A percentile compares a stretch with the other conserved stretches of the same genome.
Conservation (phyloP, 805 yeast species). For the Jamesozyma gamospora region DNA sequence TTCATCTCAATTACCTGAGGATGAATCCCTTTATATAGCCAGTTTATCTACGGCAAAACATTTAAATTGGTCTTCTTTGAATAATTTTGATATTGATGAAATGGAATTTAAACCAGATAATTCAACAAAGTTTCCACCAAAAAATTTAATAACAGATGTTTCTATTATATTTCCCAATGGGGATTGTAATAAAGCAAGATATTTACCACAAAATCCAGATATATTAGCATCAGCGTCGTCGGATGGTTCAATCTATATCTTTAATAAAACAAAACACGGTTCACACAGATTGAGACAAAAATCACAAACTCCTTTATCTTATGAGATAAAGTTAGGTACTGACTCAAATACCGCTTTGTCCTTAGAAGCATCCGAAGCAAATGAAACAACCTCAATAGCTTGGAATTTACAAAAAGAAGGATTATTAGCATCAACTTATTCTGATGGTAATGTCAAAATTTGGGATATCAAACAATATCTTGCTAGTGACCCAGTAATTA, state of each 20-base stretch:
- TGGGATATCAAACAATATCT: slow-evolving; percentile 53
- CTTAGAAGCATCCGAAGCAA: slow-evolving; percentile 10
- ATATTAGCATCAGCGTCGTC: slow-evolving; percentile 63
- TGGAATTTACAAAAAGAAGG: slow-evolving; percentile 69
- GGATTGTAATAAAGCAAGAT: slow-evolving; percentile 62
- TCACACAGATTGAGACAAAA: slow-evolving; percentile 31
- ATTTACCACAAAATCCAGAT: slow-evolving; percentile 83
- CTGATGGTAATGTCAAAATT: slow-evolving; percentile 51
- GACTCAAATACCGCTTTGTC: slow-evolving; percentile 8
- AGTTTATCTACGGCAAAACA: slow-evolving; percentile 25
- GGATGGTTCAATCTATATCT: slow-evolving; percentile 53
- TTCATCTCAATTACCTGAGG: slow-evolving; percentile 28
- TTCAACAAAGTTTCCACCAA: slow-evolving; percentile 21
- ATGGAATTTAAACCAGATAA: slow-evolving; percentile 31
- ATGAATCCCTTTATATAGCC: slow-evolving; percentile 25
- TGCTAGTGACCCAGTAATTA: slow-evolving; percentile 18
- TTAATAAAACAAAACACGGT: slow-evolving; percentile 74
- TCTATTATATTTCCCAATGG: slow-evolving; percentile 30
- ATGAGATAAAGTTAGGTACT: slow-evolving; percentile 12
- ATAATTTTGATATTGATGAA: slow-evolving; percentile 30
- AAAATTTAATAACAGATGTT: slow-evolving; percentile 19
- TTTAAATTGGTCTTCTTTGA: slow-evolving; percentile 27
- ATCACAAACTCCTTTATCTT: slow-evolving; percentile 8
- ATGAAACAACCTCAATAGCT: slow-evolving; percentile 59
- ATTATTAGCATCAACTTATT: slow-evolving; percentile 46